Conservation (phyloP, 306 rosid genomes). For the cucumber (Cucumis sativus) region DNA sequence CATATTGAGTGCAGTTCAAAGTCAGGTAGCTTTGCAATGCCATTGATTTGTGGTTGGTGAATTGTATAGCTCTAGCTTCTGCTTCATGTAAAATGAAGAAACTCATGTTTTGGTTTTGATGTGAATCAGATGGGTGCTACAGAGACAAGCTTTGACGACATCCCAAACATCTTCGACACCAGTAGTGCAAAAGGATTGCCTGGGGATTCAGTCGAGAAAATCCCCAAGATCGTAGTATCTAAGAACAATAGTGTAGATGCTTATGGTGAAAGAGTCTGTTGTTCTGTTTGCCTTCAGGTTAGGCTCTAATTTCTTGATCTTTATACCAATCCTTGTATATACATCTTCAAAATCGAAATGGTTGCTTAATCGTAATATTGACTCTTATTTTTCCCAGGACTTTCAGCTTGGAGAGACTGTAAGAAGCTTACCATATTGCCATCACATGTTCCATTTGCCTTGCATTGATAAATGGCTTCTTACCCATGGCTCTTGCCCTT, state of each 20-base stretch:
- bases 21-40: conserved; percentile 59
- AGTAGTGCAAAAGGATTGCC: conserved; percentile 83
- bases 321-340: background rate
- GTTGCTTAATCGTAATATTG: conserved; percentile 3
- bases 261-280: conserved; percentile 57
- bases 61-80: background rate
- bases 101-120: conserved; percentile 15
- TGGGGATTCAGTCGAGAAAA: conserved; percentile 67
- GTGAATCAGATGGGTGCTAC: conserved; percentile 81
- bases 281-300: conserved; percentile 99
- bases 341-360: background rate
- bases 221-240: conserved; percentile 71
- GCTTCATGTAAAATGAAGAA: background rate
- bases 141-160: conserved; percentile 73
- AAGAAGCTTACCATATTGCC: conserved; percentile 92
- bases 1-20: conserved; percentile 97
- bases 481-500: conserved; percentile 94
- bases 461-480: conserved; percentile 98
- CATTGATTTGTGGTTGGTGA: background rate
- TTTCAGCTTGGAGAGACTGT: conserved; percentile 89
- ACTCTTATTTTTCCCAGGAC: conserved; percentile 42
- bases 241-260: conserved; percentile 53
- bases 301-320: conserved; percentile 2
- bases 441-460: conserved; percentile 94
- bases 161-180: conserved; percentile 74